Conservation (phyloP, 2,329 filamentous ascomycete species). For the Aureobasidium lini region DNA sequence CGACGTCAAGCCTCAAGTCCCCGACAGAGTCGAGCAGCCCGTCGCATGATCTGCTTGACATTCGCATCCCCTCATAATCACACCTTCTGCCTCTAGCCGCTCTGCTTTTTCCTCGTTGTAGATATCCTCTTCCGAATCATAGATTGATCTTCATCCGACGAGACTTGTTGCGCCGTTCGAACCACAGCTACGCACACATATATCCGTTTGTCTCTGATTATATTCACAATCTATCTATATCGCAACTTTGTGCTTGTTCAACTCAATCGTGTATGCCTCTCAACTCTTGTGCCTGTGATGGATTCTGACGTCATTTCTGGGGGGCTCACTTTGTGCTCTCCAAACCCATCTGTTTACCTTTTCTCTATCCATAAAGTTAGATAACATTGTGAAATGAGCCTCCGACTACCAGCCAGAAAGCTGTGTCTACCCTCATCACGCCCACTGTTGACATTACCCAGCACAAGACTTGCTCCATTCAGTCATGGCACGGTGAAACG, state of each 20-base stretch:
- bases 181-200: neutral
- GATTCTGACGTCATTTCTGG: conserved; percentile 5
- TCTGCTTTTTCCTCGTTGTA: conserved; percentile 12
- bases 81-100: neutral
- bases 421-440: neutral
- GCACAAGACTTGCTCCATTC: neutral
- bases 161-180: neutral
- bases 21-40: conserved; percentile 34
- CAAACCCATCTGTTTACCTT: neutral
- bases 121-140: conserved; percentile 15
- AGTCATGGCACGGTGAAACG: neutral
- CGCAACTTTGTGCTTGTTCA: neutral
- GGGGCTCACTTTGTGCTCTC: neutral
- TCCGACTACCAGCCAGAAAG: neutral
- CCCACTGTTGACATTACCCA: neutral
- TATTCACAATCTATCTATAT: neutral
- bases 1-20: conserved; percentile 67
- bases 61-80: neutral
- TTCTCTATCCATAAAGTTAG: neutral
- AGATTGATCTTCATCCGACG: conserved; percentile 8
- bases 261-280: neutral
- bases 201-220: too few species aligned
- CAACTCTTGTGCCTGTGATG: neutral
- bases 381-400: conserved; percentile 1
- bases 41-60: conserved; percentile 17